Evolutionary conservation across 371 early-diverging fungal species (phyloP), one percentile per base, ranked within the genome.

Genomic region (Rhizomucor pusillus): DNA sequence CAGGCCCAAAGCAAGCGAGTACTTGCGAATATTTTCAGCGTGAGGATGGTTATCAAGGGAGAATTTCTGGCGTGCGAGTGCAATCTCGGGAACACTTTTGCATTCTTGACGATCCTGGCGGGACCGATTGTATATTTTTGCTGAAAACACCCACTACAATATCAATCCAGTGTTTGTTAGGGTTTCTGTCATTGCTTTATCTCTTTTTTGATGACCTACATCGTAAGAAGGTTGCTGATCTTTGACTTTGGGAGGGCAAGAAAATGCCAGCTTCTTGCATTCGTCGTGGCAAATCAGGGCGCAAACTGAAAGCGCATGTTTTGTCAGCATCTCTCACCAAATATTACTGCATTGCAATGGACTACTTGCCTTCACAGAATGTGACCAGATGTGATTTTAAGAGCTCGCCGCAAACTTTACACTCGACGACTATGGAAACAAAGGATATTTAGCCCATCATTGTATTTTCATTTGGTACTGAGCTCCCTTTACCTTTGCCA

Each of bases 201-300:
- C 16, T 10, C 18, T 12, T 18, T 33, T 25, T 13, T 23, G n/a
- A n/a, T n/a, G n/a, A 50, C 63, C 56, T 63, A 67, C 73, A 48
- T 70, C 73, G 45, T 76, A 76, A 5, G 73, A 69, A 22, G 73
- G 77, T 18, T 76, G 77, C 24, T 76, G 77, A 20, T 72, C 65
- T 24, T 70, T 72, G 3, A 76, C 69, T 52, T 66, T 73, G 16
- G 73, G 73, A 36, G 71, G 75, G 56, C 75, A 75, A 20, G 75
- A 75, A 53, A 70, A 71, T 29, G 75, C 69, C 16, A 45, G 34
- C 29, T 60, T 56, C 55, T 62, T 71, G 50, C 75, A 71, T 52
- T 60, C 66, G 16, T 71, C 60, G 46, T 71, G 69, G 39, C 78
- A 77, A 35, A 72, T 65, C 10, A 77, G 49, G n/a, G 64, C 64